Base-by-base conservation (phyloP, 176 grass and related monocot genomes). In the Stipa capillata region DNA sequence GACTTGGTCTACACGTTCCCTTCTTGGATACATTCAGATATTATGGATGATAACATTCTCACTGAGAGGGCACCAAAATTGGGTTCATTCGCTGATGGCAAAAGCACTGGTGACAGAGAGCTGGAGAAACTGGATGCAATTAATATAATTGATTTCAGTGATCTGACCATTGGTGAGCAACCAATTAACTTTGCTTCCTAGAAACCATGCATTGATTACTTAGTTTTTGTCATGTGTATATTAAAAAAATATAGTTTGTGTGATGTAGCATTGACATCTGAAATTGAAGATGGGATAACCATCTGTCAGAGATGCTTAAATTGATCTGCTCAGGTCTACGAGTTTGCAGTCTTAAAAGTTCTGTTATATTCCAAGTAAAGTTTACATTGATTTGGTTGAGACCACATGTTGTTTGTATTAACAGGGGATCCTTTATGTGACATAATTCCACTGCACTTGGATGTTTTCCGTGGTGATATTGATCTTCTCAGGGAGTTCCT, bases 11-110 rank as follows among this genome's bases (percentile, higher is more conserved):
- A 87, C 74, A 64, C 17, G 60, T 57, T 56, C 56, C 90, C 96
- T 80, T 93, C 92, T 71, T 98, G 90, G 90, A 87, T 98, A 90
- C 96, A 98, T 87, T 98, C 95, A 78, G 95, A 98, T 83, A 90
- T 94, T 55, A 98, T 98, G 95, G 95, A 98, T 6, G 95, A 98
- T 77, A 94, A 94, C 87, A 94, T 98, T 87, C 85, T 88, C 69
- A 91, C 94, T 61, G 82, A 86, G 76, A 39, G 50, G 59, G 57
- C 58, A 83, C 57, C 62, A 51, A 33, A 83, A 70, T 12, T 61
- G 59, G 44, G 48, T 82, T 70, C 73, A 52, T 61, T 68, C 42
- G 33, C 32, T 87, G 86, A 87, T 45, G 65, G 34, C 35, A 45
- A 83, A 85, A 54, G 45, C 73, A 64, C 9, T 88, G 50, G 32